Evolutionary conservation across 441 rosid genomes (phyloP).

Genomic region (Euphorbia corollata): DNA sequence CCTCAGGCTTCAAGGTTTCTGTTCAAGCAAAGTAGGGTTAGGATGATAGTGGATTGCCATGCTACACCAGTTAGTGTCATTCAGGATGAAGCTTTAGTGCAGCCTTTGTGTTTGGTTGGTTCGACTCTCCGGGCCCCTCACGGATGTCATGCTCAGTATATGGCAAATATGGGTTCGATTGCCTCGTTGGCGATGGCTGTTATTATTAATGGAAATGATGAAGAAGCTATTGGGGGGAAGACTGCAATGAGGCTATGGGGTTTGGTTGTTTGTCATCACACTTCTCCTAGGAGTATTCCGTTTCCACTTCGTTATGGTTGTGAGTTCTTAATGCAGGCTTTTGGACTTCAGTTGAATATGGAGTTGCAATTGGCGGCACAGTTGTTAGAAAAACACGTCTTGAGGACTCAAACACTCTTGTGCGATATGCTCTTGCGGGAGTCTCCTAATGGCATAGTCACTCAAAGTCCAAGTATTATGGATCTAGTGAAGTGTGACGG

Average conservation of each 20-base stretch:
- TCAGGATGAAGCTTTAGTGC: slow-evolving; percentile 72
- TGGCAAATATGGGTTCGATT: slow-evolving; percentile 87
- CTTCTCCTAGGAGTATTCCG: slow-evolving; percentile 75
- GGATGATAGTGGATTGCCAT: slow-evolving; percentile 89
- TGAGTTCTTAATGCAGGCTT: slow-evolving; percentile 95
- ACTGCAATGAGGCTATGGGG: slow-evolving; percentile 85
- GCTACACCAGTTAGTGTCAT: slow-evolving; percentile 50
- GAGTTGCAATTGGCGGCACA: slow-evolving; percentile 87
- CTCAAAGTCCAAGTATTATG: slow-evolving; percentile 92
- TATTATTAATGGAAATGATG: slow-evolving; percentile 73
- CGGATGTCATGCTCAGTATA: slow-evolving; percentile 92
- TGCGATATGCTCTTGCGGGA: slow-evolving; percentile 98
- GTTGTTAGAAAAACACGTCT: slow-evolving; percentile 69
- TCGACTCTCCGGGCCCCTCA: slow-evolving; percentile 95
- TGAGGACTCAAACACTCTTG: slow-evolving; percentile 80
- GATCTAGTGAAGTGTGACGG: slow-evolving; percentile 90
- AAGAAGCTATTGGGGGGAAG: slow-evolving; percentile 59
- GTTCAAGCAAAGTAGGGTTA: slow-evolving; percentile 86
- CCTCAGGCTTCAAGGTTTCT: slow-evolving; percentile 93
- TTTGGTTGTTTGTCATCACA: slow-evolving; percentile 93
- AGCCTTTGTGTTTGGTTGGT: slow-evolving; percentile 87
- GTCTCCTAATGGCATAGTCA: slow-evolving; percentile 76
- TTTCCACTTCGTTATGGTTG: slow-evolving; percentile 92
- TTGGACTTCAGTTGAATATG: slow-evolving; percentile 93
- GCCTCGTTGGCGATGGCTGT: slow-evolving; percentile 91